Base-by-base conservation (phyloP, 2,329 filamentous ascomycete genomes). In the Sporothrix dimorphospora region DNA sequence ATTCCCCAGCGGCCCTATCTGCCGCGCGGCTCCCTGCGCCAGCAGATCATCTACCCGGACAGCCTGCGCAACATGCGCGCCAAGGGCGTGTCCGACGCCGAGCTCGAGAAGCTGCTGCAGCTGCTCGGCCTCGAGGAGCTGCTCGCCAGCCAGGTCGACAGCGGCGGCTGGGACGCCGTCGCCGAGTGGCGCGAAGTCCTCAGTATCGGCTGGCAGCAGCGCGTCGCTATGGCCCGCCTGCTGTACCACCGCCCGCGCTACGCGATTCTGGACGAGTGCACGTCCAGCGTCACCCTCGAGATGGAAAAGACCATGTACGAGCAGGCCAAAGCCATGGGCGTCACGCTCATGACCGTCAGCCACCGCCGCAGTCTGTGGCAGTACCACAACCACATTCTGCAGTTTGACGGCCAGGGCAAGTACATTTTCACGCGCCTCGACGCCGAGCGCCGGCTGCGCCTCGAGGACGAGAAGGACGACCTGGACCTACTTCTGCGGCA, bases 241-340 rank as follows among this genome's bases (percentile, higher is more conserved):
- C 98, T 98, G 82, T 98, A 98, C 82, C 95, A 98, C 82, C 87
- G 90, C 11, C 95, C 95, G 0, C 91, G 92, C 77, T 98, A 97
- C 80, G 96, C 96, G 12, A 99, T 99, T 76, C 85, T 99, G 49
- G 96, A 99, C 80, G 96, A 99, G 83, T 99, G 96, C 82, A 99
- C 96, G 7, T 94, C 91, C 72, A 94, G 90, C 69, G 94, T 99
- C n/a, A 98, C 97, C 19, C 87, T 98, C 38, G 95, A 98, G 77
- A 94, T 94, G 73, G 96, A 99, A 79, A 92, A 94, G 79, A 88
- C 94, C 79, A 98, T 99, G 94, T 99, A 99, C 81, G 95, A 98
- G 77, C 94, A 94, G 71, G 96, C 96, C 68, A 98, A 99, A 85
- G 86, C 88, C 21, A 83, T 98, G 21, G 94, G 93, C 3, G 96